Conservation (phyloP, 768 basidiomycete species). For the Leccinum obscurum region DNA sequence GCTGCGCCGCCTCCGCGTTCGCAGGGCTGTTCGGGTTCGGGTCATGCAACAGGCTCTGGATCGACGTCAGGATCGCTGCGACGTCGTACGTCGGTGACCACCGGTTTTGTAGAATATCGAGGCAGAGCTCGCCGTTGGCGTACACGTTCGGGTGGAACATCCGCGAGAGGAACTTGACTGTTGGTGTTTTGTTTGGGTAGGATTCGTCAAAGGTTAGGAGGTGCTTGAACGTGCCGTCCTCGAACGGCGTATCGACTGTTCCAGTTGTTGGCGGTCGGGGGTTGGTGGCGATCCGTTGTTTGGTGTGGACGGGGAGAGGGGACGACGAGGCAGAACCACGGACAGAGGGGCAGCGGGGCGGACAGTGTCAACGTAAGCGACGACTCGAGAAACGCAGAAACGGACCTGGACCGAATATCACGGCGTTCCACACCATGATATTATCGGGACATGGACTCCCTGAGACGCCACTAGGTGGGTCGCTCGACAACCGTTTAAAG, state of each 20-base stretch:
- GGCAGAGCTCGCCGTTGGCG: slow-evolving; percentile 95
- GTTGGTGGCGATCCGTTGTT: too few species aligned
- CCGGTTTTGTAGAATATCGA: slow-evolving; percentile 97
- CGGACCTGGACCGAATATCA: slow-evolving; percentile 97
- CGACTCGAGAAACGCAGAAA: slow-evolving; percentile 4
- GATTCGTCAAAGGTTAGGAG: slow-evolving; percentile 95
- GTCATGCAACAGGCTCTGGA: slow-evolving; percentile 94
- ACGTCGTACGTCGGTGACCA: slow-evolving; percentile 99
- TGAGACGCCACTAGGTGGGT: slow-evolving; percentile 94
- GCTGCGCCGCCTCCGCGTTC: slow-evolving; percentile 95
- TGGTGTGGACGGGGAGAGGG: too few species aligned
- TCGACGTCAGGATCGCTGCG: slow-evolving; percentile 96
- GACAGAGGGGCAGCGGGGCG: neutral
- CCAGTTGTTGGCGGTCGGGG: neutral
- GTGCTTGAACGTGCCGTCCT: slow-evolving; percentile 98
- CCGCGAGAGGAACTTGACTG: slow-evolving; percentile 92
- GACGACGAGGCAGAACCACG: neutral
- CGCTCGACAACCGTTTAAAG: slow-evolving; percentile 92
- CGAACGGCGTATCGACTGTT: slow-evolving; percentile 95
- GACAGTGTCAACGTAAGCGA: neutral
- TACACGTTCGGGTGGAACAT: slow-evolving; percentile 99
- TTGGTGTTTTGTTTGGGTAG: slow-evolving; percentile 98
- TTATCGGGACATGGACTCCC: slow-evolving; percentile 98
- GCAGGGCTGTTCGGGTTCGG: slow-evolving; percentile 98
- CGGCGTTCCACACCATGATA: slow-evolving; percentile 99